phyloP scores from a whole-genome alignment of 2,329 filamentous ascomycete species.

The Coleophoma eucalyptorum region DNA sequence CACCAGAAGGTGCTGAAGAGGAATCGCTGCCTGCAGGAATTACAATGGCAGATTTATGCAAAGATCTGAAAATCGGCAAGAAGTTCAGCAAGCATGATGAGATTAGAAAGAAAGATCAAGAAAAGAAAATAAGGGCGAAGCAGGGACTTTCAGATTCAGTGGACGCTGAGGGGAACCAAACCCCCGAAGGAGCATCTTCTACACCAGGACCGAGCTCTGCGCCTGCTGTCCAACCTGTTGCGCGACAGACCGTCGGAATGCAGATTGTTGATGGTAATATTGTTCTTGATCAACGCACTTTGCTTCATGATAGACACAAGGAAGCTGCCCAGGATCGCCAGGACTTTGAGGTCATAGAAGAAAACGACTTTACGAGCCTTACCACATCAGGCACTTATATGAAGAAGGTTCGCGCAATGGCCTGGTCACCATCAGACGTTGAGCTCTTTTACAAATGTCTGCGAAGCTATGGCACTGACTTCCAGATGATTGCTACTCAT shows the following conservation, averaged over 20 bases:
- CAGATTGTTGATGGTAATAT: conserved; percentile 70
- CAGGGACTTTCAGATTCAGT: conserved; percentile 24
- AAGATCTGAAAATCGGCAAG: conserved; percentile 67
- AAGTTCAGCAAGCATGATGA: conserved; percentile 72
- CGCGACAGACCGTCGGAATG: conserved; percentile 31
- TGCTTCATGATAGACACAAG: conserved; percentile 66
- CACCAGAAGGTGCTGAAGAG: conserved; percentile 60
- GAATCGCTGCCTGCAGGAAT: conserved; percentile 58
- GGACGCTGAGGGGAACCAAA: not conserved
- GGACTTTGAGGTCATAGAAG: conserved; percentile 60
- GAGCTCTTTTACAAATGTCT: conserved; percentile 74
- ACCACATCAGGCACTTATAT: conserved; percentile 67
- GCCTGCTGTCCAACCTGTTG: not conserved
- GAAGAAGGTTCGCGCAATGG: conserved; percentile 59
- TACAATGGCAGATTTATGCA: conserved; percentile 70
- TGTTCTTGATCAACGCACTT: conserved; percentile 64
- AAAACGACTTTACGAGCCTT: conserved; percentile 72
- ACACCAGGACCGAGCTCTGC: not conserved
- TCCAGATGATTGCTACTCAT: conserved; percentile 73
- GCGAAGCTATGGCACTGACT: conserved; percentile 77
- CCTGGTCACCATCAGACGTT: conserved; percentile 69
- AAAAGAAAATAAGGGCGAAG: conserved; percentile 29
- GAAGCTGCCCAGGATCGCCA: conserved; percentile 45
- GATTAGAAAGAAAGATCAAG: conserved; percentile 62
- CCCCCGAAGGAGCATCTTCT: not conserved